Percentiles rank a stretch among this genome's conserved stretches.
These are phyloP conservation scores for Thelonectria blattea DNA, from an alignment of 2,329 filamentous ascomycete species.

Conservation along the genomic window DNA sequence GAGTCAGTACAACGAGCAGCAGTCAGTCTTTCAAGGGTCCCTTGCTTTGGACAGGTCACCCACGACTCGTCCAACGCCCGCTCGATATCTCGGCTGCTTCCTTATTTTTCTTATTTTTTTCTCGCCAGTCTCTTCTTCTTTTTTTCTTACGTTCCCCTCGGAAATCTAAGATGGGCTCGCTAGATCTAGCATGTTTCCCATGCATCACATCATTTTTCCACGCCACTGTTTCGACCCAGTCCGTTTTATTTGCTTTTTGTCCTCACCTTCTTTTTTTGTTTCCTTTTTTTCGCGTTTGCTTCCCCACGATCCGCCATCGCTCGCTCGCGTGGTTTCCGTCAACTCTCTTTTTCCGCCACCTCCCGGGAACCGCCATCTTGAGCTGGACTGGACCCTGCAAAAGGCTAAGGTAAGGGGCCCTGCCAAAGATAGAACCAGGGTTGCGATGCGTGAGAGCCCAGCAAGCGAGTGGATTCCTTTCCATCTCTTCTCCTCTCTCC, in stretches of 20 bases:
- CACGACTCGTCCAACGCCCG: too few relatives aligned
- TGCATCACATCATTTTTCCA: background rate
- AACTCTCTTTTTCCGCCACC: background rate
- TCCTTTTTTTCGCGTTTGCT: background rate
- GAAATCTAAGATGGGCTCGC: background rate
- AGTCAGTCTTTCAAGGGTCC: background rate
- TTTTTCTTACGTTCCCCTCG: background rate
- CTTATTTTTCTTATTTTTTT: background rate
- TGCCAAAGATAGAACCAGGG: background rate
- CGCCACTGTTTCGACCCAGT: background rate
- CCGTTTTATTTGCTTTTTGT: background rate
- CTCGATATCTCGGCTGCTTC: background rate
- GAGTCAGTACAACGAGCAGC: too few relatives aligned
- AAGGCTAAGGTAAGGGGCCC: conserved; percentile 8
- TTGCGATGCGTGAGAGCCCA: background rate
- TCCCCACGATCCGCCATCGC: conserved; percentile 6
- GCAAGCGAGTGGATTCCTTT: too few relatives aligned
- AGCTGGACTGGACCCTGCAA: conserved; percentile 5
- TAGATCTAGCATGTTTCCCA: background rate
- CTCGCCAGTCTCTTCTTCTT: background rate
- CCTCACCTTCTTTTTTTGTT: background rate
- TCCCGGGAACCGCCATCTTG: conserved; percentile 14
- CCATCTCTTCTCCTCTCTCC: too few relatives aligned
- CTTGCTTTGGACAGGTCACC: background rate
- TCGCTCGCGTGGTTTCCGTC: background rate